Conservation (phyloP, 1,139 yeast species). For the Waltiozyma sp. region DNA sequence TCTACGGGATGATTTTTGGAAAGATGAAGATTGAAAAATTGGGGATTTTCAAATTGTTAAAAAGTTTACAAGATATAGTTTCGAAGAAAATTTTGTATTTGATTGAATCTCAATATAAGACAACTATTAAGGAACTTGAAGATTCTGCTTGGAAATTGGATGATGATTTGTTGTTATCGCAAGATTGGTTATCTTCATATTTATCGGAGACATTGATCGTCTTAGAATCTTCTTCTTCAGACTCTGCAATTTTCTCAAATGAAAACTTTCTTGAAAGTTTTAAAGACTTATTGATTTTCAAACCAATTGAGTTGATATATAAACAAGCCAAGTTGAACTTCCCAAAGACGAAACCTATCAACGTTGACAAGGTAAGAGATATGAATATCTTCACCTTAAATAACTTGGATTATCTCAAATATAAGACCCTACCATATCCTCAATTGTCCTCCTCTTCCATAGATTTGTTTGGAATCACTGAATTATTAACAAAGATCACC, state of each 20-base stretch:
- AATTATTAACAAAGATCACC: conserved; percentile 27
- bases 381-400: conserved; percentile 38
- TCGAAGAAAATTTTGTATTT: conserved; percentile 33
- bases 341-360: conserved; percentile 6
- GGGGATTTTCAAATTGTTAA: conserved; percentile 12
- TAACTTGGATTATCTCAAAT: conserved; percentile 46
- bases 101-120: conserved; percentile 30
- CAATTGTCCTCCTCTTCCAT: conserved; percentile 12
- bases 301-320: conserved; percentile 37
- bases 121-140: conserved; percentile 26
- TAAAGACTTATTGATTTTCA: conserved; percentile 29
- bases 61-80: conserved; percentile 19
- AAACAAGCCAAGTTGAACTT: conserved; percentile 24
- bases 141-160: conserved; percentile 8
- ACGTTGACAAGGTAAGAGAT: background rate
- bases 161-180: conserved; percentile 46
- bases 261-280: conserved; percentile 22
- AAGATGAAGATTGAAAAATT: conserved; percentile 22
- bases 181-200: conserved; percentile 62
- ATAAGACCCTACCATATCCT: conserved; percentile 42
- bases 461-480: conserved; percentile 18
- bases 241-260: conserved; percentile 29
- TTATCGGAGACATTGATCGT: conserved; percentile 37
- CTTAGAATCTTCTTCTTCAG: conserved; percentile 21
- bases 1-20: conserved; percentile 60